Percentiles rank a stretch among this genome's conserved stretches.
Conservation (phyloP, 1,284 basidiomycete genomes). For the Leccinum solheimii region DNA sequence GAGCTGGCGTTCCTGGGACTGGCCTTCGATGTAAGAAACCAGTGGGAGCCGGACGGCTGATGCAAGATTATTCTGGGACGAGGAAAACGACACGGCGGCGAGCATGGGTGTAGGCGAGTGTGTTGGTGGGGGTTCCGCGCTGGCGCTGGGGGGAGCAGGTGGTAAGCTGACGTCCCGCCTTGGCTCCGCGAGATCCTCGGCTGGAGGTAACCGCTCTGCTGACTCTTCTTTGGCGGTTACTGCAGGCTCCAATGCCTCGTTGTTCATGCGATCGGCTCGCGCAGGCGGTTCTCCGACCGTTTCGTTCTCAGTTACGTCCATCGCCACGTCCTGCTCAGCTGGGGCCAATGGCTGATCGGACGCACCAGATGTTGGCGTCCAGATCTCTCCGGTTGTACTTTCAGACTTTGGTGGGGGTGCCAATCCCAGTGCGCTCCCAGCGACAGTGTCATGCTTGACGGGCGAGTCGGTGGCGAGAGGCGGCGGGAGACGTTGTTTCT, state of each 20-base stretch:
- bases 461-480: not conserved
- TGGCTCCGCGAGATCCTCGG: constrained; percentile 14
- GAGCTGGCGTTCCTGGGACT: constrained; percentile 48
- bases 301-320: constrained; percentile 23
- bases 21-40: constrained; percentile 28
- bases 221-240: constrained; percentile 8
- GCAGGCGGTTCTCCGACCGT: constrained; percentile 18
- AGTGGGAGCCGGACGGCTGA: constrained; percentile 18
- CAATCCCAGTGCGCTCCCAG: not conserved
- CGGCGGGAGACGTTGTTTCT: constrained; percentile 4
- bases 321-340: constrained; percentile 27
- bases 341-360: constrained; percentile 28
- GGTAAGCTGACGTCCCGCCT: constrained; percentile 24
- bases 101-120: constrained; percentile 21
- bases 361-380: constrained; percentile 7
- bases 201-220: constrained; percentile 7
- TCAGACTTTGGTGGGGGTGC: constrained; percentile 13
- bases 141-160: constrained; percentile 6
- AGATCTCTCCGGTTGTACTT: constrained; percentile 6
- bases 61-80: not conserved
- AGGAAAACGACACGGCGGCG: not conserved
- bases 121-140: not conserved
- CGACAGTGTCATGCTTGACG: constrained; percentile 2
- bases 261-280: constrained; percentile 12
- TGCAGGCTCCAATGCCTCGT: constrained; percentile 6